phyloP scores from a whole-genome alignment of 2,329 filamentous ascomycete genomes.

The Alternaria gaisen region DNA sequence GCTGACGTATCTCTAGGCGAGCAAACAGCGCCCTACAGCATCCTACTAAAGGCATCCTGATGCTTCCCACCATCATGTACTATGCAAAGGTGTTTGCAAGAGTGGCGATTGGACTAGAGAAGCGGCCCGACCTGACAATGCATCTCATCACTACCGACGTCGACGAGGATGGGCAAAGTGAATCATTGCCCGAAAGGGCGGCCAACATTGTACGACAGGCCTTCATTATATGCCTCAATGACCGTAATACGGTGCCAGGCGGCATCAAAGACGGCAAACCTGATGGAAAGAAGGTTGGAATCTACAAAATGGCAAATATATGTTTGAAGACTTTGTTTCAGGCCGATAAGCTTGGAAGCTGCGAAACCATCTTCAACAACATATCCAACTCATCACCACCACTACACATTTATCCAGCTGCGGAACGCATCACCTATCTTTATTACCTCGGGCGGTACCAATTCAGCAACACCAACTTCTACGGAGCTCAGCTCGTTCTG shows the following conservation, averaged over 20 bases:
- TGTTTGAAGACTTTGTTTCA: conserved; percentile 89
- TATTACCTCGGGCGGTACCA: conserved; percentile 94
- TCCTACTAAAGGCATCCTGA: conserved; percentile 78
- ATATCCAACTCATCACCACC: conserved; percentile 85
- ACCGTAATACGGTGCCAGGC: conserved; percentile 72
- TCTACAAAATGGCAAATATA: conserved; percentile 92
- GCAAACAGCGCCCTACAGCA: conserved; percentile 85
- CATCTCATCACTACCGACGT: conserved; percentile 64
- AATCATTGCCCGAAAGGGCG: conserved; percentile 84
- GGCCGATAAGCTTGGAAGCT: conserved; percentile 83
- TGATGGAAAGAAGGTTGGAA: conserved; percentile 84
- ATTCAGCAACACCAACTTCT: conserved; percentile 84
- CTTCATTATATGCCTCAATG: conserved; percentile 88
- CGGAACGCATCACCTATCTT: conserved; percentile 89
- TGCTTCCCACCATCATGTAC: conserved; percentile 84
- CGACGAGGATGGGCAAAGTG: conserved; percentile 71
- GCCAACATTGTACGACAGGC: conserved; percentile 90
- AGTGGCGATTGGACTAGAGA: conserved; percentile 84
- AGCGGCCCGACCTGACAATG: conserved; percentile 77
- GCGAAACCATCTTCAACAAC: conserved; percentile 88
- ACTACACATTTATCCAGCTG: conserved; percentile 80
- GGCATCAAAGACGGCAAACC: conserved; percentile 68
- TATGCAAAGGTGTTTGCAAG: conserved; percentile 82
- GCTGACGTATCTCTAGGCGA: conserved; percentile 59
- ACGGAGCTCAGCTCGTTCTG: conserved; percentile 76